These are phyloP conservation scores for Dendrobium officinale DNA, from an alignment of 106 monocot species.

Conservation along the genomic window DNA sequence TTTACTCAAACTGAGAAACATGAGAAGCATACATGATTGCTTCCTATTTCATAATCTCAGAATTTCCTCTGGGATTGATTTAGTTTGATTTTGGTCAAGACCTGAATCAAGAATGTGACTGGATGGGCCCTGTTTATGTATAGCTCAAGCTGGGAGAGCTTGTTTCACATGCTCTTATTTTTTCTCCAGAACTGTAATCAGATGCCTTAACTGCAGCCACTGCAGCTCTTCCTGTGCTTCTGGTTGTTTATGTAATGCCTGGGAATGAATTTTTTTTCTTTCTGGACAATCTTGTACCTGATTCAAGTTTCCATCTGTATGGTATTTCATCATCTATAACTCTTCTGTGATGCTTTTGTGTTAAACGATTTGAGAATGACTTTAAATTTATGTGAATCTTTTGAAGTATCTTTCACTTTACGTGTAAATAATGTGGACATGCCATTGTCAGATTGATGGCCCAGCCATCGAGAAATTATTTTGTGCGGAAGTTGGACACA, in stretches of 20 bases:
- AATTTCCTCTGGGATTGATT: background rate
- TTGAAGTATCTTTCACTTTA: no score
- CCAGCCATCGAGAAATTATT: no score
- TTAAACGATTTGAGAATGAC: no score
- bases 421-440: no score
- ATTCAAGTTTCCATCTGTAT: background rate
- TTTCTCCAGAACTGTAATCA: background rate
- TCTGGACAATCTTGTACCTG: background rate
- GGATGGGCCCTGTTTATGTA: background rate
- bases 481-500: no score
- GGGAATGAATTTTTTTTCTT: background rate
- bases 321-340: background rate
- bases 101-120: background rate
- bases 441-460: no score
- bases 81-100: background rate
- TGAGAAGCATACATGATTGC: slow-evolving; percentile 5
- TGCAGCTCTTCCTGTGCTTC: background rate
- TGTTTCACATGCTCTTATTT: background rate
- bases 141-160: background rate
- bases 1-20: background rate
- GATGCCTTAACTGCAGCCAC: background rate
- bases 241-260: background rate
- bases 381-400: no score
- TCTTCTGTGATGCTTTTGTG: no score
- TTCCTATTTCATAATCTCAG: background rate